Evolutionary conservation across 208 protist genomes (phyloP).

Genomic region (Crithidia sp.): DNA sequence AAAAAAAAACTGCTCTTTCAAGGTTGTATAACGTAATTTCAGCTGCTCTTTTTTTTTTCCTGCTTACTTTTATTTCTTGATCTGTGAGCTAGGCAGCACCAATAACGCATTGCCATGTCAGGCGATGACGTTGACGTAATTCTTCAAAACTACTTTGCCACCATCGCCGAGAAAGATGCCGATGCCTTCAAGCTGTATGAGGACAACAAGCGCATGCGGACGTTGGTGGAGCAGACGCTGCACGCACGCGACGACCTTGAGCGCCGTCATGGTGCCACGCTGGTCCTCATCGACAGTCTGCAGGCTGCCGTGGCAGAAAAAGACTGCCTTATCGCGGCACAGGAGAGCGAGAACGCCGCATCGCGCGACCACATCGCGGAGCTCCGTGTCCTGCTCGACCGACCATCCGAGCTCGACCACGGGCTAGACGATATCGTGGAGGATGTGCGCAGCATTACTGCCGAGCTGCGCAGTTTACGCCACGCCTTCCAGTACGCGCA

Average conservation of each 20-base stretch:
- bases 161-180: constrained; percentile 72
- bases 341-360: constrained; percentile 38
- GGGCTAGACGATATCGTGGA: constrained; percentile 44
- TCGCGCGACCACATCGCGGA: constrained; percentile 43
- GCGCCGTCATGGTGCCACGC: constrained; percentile 32
- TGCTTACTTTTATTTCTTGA: neutral
- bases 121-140: constrained; percentile 62
- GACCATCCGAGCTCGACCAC: constrained; percentile 57
- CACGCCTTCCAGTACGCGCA: constrained; percentile 27
- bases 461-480: constrained; percentile 29
- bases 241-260: constrained; percentile 55
- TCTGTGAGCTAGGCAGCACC: too few relatives aligned
- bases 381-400: constrained; percentile 40
- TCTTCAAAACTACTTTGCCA: constrained; percentile 72
- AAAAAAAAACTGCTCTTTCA: too few relatives aligned
- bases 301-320: constrained; percentile 67
- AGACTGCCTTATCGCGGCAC: constrained; percentile 49
- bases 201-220: constrained; percentile 72
- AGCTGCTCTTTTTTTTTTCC: neutral
- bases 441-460: constrained; percentile 38
- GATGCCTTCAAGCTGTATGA: constrained; percentile 78
- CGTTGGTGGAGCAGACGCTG: constrained; percentile 55
- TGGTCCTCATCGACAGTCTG: constrained; percentile 46
- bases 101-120: constrained; percentile 20
- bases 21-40: too few relatives aligned